Evolutionary conservation across 352 stramenopile genomes (phyloP).

Genomic region (Pythium coloratum): DNA sequence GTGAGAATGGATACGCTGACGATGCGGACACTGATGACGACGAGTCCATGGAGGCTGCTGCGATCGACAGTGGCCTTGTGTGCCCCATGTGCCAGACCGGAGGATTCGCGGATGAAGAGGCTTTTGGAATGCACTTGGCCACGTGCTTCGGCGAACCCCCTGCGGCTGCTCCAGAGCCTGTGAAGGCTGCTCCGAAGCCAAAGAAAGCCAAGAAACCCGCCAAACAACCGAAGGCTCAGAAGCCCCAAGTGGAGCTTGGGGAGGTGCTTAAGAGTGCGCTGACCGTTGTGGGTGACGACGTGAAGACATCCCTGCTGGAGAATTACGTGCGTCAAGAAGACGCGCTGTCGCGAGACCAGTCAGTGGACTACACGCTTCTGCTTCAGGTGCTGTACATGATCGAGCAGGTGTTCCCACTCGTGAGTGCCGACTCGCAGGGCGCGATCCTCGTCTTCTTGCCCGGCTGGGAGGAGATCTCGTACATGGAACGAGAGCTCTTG

Average conservation of each 20-base stretch:
- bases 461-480: conserved; percentile 84
- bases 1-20: neutral
- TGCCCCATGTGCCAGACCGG: conserved; percentile 83
- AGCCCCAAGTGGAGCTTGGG: conserved; percentile 22
- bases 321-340: conserved; percentile 68
- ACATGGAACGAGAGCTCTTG: conserved; percentile 63
- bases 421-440: conserved; percentile 46
- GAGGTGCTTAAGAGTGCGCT: conserved; percentile 42
- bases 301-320: conserved; percentile 45
- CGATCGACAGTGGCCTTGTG: conserved; percentile 43
- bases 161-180: conserved; percentile 16
- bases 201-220: conserved; percentile 26
- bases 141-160: conserved; percentile 69
- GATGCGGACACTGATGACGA: conserved; percentile 9
- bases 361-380: conserved; percentile 71
- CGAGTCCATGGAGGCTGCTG: conserved; percentile 9
- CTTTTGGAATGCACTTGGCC: conserved; percentile 86
- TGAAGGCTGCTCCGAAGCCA: conserved; percentile 1
- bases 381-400: conserved; percentile 64
- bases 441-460: conserved; percentile 83
- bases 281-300: conserved; percentile 26
- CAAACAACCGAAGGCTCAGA: conserved; percentile 1
- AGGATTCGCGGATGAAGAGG: conserved; percentile 76
- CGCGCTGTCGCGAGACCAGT: conserved; percentile 57
- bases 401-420: conserved; percentile 55